Evolutionary conservation across 139 green algal genomes (phyloP).

Genomic region (Diplosphaera chodatii): DNA sequence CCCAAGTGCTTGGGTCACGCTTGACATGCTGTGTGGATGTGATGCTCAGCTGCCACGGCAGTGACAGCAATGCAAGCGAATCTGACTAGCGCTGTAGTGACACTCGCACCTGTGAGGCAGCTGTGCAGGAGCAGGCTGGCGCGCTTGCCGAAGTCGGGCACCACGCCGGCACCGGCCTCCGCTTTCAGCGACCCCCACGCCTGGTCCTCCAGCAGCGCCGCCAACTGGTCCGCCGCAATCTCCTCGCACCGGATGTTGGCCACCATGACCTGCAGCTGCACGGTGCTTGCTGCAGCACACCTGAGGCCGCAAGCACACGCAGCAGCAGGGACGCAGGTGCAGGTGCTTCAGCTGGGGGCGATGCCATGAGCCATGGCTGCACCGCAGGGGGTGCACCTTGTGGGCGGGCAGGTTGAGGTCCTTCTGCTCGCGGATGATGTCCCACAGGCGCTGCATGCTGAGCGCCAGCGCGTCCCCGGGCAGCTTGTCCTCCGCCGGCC

Average conservation of each 20-base stretch:
- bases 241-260: slow-evolving; percentile 92
- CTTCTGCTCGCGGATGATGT: slow-evolving; percentile 83
- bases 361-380: too few species aligned
- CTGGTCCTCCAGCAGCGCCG: slow-evolving; percentile 44
- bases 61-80: too few species aligned
- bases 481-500: slow-evolving; percentile 35
- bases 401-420: slow-evolving; percentile 97
- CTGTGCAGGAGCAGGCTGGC: slow-evolving; percentile 46
- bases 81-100: too few species aligned
- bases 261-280: slow-evolving; percentile 97
- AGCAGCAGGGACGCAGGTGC: too few species aligned
- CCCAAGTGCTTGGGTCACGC: too few species aligned
- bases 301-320: too few species aligned
- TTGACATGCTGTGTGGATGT: too few species aligned
- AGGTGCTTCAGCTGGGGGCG: too few species aligned
- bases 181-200: slow-evolving; percentile 46
- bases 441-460: slow-evolving; percentile 81
- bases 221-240: slow-evolving; percentile 68
- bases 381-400: slow-evolving; percentile 73
- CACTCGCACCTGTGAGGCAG: slow-evolving; percentile 61
- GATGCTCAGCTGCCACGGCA: too few species aligned
- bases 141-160: slow-evolving; percentile 55
- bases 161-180: slow-evolving; percentile 28
- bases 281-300: too few species aligned
- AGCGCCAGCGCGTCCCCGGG: slow-evolving; percentile 66